Evolutionary conservation across 495 filamentous ascomycete species (phyloP).

Genomic region (Penicillium coprophilum): DNA sequence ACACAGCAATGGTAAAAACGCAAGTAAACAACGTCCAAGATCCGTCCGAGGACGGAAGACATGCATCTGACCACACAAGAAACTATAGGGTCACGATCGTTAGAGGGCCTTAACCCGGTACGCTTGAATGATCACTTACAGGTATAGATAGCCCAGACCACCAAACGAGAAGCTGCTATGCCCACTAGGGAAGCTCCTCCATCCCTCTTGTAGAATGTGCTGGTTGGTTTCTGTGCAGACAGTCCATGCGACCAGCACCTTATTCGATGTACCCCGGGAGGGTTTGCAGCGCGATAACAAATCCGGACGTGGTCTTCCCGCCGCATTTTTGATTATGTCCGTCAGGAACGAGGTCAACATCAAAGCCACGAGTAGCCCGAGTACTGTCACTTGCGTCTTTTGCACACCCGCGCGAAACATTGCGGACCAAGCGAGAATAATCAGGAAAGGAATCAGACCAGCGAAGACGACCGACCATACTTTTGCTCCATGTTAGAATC

Average conservation of each 20-base stretch:
- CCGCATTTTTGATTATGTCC: constrained; percentile 87
- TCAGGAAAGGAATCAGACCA: constrained; percentile 63
- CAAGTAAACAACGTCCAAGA: constrained; percentile 59
- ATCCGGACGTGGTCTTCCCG: constrained; percentile 88
- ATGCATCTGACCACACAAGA: constrained; percentile 74
- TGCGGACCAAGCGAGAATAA: constrained; percentile 65
- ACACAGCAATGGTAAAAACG: constrained; percentile 66
- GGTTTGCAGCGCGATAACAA: constrained; percentile 87
- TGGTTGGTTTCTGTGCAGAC: constrained; percentile 79
- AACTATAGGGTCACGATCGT: constrained; percentile 39
- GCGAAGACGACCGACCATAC: constrained; percentile 76
- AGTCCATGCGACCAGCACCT: constrained; percentile 67
- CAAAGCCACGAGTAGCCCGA: constrained; percentile 75
- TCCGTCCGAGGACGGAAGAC: constrained; percentile 75
- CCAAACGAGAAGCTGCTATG: constrained; percentile 84
- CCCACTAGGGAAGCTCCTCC: constrained; percentile 88
- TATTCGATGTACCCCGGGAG: constrained; percentile 55
- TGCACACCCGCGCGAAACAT: constrained; percentile 61
- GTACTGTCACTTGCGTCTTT: constrained; percentile 81
- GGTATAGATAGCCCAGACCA: constrained; percentile 77
- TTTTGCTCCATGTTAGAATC: constrained; percentile 25
- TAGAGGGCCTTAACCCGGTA: neutral
- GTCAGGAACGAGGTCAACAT: constrained; percentile 81
- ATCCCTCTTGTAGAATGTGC: constrained; percentile 85
- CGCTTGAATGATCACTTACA: constrained; percentile 39